Percentiles rank a stretch among this genome's conserved stretches.
phyloP scores from a whole-genome alignment of 2,329 filamentous ascomycete genomes.

The Epichloe brachyelytri region DNA sequence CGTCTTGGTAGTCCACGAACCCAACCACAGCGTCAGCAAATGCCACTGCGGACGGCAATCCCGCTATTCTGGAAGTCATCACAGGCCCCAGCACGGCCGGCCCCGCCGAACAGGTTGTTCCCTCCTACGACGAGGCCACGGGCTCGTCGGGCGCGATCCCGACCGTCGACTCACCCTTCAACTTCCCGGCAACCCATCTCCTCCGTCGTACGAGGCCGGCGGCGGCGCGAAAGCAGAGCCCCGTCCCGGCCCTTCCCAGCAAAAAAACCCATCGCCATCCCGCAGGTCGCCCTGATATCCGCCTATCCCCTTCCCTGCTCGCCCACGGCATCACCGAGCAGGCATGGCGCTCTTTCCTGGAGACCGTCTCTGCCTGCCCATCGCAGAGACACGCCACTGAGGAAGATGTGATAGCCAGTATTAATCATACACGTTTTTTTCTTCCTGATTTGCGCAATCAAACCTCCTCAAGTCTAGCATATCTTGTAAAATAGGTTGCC shows the following conservation, averaged over 20 bases:
- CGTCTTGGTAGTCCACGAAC: no score
- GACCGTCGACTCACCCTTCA: conserved; percentile 20
- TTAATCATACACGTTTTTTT: no score
- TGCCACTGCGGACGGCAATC: background rate
- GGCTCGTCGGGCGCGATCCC: conserved; percentile 1
- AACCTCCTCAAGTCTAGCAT: background rate
- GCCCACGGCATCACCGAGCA: conserved; percentile 22
- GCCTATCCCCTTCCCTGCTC: conserved; percentile 27
- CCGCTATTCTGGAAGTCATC: background rate
- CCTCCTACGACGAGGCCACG: conserved; percentile 5
- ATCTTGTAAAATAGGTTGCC: background rate
- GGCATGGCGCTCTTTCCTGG: conserved; percentile 22
- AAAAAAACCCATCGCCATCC: conserved; percentile 25
- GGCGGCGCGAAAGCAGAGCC: background rate
- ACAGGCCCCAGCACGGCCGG: background rate
- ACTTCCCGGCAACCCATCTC: conserved; percentile 19
- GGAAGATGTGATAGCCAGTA: background rate
- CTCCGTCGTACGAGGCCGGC: conserved; percentile 15
- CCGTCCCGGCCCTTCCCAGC: background rate
- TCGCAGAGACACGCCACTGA: conserved; percentile 7
- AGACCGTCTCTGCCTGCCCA: conserved; percentile 32
- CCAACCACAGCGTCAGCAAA: no score
- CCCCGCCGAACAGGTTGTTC: conserved; percentile 1
- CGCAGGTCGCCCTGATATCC: conserved; percentile 21
- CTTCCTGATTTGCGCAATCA: no score